Evolutionary conservation across 2,329 filamentous ascomycete species (phyloP).

Genomic region (Neurospora sp.): DNA sequence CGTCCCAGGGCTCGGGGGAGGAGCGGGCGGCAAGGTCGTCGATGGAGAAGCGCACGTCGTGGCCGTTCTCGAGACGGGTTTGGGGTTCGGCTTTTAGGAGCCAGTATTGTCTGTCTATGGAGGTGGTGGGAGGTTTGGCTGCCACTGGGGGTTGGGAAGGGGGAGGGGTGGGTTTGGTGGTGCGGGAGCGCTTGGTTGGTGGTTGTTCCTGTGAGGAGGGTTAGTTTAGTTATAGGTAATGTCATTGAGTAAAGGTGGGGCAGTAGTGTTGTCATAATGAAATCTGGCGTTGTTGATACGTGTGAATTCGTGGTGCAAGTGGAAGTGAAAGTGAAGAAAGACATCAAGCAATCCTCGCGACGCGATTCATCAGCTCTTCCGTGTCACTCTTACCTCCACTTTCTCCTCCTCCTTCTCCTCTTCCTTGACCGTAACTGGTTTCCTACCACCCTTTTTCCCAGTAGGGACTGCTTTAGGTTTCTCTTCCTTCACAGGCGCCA

Average conservation of each 20-base stretch:
- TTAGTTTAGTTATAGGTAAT: background rate
- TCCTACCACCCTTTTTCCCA: constrained; percentile 4
- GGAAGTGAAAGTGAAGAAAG: no score
- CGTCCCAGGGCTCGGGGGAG: constrained; percentile 84
- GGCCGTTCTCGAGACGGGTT: constrained; percentile 72
- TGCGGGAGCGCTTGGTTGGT: background rate
- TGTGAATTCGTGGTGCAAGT: background rate
- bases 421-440: background rate
- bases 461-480: background rate
- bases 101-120: constrained; percentile 47
- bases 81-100: constrained; percentile 85
- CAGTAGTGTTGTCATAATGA: background rate
- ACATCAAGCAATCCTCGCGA: no score
- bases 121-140: background rate
- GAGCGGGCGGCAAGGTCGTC: constrained; percentile 69
- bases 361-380: background rate
- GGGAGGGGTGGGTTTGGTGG: background rate
- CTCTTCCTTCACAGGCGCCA: background rate
- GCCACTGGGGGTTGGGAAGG: background rate
- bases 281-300: background rate
- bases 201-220: background rate
- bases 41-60: constrained; percentile 89
- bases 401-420: background rate
- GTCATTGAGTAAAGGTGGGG: background rate
- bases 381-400: background rate